Evolutionary conservation across 371 early-diverging fungal species (phyloP).

Genomic region (Actinomucor elegans): DNA sequence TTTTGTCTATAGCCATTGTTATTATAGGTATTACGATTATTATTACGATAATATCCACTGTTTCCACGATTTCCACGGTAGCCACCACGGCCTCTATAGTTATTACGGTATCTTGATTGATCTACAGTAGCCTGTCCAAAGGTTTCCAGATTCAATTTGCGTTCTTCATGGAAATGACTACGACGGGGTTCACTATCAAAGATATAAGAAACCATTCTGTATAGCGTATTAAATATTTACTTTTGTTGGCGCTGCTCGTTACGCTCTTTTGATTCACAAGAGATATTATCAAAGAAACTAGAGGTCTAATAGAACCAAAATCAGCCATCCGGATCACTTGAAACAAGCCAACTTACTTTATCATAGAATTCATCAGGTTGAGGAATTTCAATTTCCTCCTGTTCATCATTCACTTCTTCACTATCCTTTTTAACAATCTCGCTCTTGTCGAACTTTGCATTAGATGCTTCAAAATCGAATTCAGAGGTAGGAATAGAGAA

Average conservation of each 20-base stretch:
- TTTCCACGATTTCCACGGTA: conserved; percentile 33
- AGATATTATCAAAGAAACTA: conserved; percentile 97
- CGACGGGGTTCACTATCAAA: conserved; percentile 60
- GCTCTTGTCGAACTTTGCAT: conserved; percentile 90
- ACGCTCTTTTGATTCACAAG: conserved; percentile 93
- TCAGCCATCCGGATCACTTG: no score
- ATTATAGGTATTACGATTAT: conserved; percentile 34
- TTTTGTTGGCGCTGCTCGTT: conserved; percentile 27
- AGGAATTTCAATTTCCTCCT: conserved; percentile 53
- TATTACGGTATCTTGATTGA: conserved; percentile 63
- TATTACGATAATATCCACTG: conserved; percentile 39
- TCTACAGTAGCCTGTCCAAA: conserved; percentile 87
- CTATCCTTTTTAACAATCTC: conserved; percentile 59
- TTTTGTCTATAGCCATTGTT: conserved; percentile 19
- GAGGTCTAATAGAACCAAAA: conserved; percentile 56
- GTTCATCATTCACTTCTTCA: conserved; percentile 34
- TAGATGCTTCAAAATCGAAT: conserved; percentile 93
- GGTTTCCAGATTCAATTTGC: conserved; percentile 90
- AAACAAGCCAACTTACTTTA: no score
- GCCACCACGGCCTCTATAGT: conserved; percentile 55
- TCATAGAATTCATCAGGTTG: conserved; percentile 62
- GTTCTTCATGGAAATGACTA: conserved; percentile 81
- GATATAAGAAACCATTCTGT: neutral
- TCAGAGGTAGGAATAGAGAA: conserved; percentile 81
- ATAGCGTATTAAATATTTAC: neutral